A percentile compares a stretch with the other conserved stretches of the same genome.
Evolutionary conservation across 495 filamentous ascomycete species (phyloP).

Genomic region (Apodospora peruviana): DNA sequence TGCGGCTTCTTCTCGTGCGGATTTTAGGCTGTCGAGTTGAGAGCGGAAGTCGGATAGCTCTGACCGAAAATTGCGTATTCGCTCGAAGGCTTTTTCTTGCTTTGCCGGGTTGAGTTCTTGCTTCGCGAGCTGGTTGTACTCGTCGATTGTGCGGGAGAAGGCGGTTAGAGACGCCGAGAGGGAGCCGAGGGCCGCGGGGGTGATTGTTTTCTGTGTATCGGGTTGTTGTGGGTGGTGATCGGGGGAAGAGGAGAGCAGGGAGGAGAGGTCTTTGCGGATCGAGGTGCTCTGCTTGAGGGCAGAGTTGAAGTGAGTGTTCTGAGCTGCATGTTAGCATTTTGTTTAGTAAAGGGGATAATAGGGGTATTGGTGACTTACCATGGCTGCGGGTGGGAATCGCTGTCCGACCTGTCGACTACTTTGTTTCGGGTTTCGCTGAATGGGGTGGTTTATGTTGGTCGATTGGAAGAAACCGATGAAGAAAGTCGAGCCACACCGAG

Average conservation of each 20-base stretch:
- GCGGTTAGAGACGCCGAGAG: conserved; percentile 78
- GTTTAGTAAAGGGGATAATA: background rate
- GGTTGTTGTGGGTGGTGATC: conserved; percentile 40
- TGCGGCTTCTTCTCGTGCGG: conserved; percentile 67
- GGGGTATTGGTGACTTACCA: background rate
- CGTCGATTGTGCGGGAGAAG: conserved; percentile 85
- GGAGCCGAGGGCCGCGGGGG: conserved; percentile 35
- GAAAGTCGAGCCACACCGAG: background rate
- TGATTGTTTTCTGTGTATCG: conserved; percentile 45
- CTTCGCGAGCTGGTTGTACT: conserved; percentile 80
- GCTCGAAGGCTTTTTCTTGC: conserved; percentile 82
- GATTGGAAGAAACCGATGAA: background rate
- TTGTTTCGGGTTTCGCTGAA: too few relatives aligned
- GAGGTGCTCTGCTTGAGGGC: conserved; percentile 88
- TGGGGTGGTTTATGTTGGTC: background rate
- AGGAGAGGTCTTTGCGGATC: conserved; percentile 77
- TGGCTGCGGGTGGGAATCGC: background rate
- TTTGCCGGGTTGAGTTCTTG: conserved; percentile 82
- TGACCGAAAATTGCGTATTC: conserved; percentile 76
- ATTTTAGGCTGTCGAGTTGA: conserved; percentile 70
- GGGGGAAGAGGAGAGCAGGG: conserved; percentile 57
- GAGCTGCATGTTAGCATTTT: background rate
- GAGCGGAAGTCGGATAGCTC: conserved; percentile 75
- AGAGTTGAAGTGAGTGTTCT: conserved; percentile 94
- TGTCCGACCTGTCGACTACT: too few relatives aligned